Conservation (phyloP, 768 basidiomycete species). For the Ramaria sp. region DNA sequence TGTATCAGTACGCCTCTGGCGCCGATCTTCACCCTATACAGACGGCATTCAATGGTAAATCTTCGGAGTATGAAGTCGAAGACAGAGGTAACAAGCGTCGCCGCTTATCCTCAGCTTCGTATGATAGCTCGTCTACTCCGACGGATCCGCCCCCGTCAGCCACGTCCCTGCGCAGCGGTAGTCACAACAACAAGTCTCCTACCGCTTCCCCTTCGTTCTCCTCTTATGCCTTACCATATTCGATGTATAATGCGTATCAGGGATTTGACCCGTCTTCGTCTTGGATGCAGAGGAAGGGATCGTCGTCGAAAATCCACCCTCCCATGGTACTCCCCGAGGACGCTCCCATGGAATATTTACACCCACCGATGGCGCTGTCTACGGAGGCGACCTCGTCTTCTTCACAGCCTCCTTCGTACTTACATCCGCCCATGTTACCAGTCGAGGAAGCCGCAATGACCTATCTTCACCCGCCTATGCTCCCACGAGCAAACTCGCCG, state of each 20-base stretch:
- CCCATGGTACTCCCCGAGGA: constrained; percentile 55
- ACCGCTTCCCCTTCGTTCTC: constrained; percentile 39
- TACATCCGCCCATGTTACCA: constrained; percentile 52
- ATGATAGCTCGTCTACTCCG: constrained; percentile 38
- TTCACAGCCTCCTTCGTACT: constrained; percentile 49
- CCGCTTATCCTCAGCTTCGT: constrained; percentile 43
- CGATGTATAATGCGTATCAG: constrained; percentile 56
- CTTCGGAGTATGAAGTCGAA: constrained; percentile 31
- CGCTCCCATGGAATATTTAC: constrained; percentile 34
- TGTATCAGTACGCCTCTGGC: constrained; percentile 42
- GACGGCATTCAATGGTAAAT: constrained; percentile 41
- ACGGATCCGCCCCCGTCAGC: constrained; percentile 43
- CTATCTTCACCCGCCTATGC: constrained; percentile 48
- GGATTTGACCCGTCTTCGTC: constrained; percentile 44
- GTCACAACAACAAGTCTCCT: constrained; percentile 44
- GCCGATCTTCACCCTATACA: constrained; percentile 24
- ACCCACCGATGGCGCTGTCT: constrained; percentile 57
- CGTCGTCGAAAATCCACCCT: constrained; percentile 59
- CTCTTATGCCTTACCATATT: constrained; percentile 48
- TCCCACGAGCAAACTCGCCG: constrained; percentile 29
- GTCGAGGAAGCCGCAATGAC: constrained; percentile 39
- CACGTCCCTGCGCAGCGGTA: constrained; percentile 54
- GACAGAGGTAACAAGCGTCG: constrained; percentile 53
- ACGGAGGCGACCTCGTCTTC: constrained; percentile 19
- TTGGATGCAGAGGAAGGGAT: constrained; percentile 32